A percentile compares a stretch with the other conserved stretches of the same genome.
These are phyloP conservation scores for Phytophthora tentaculata DNA, from an alignment of 352 stramenopile species.

Conservation along the genomic window DNA sequence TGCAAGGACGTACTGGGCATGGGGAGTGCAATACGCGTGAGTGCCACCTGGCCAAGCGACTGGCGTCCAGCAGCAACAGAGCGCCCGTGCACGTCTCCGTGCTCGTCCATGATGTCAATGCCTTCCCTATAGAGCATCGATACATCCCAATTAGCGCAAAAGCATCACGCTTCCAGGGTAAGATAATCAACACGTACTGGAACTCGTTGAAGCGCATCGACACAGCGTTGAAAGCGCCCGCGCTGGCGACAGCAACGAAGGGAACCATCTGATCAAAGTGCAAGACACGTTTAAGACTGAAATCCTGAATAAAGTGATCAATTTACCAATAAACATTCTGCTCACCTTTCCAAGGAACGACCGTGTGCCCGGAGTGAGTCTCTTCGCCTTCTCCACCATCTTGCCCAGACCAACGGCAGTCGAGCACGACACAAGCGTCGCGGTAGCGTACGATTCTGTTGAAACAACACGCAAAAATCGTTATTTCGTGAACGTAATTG, in stretches of 20 bases:
- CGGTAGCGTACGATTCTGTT: conserved; percentile 81
- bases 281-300: no score
- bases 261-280: conserved; percentile 68
- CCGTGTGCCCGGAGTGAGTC: conserved; percentile 67
- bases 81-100: conserved; percentile 79
- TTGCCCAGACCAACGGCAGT: conserved; percentile 81
- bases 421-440: conserved; percentile 78
- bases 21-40: conserved; percentile 79
- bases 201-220: conserved; percentile 90
- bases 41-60: conserved; percentile 79
- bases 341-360: conserved; percentile 69
- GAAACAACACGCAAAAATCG: conserved; percentile 4
- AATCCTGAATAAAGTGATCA: no score
- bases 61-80: conserved; percentile 81
- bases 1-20: conserved; percentile 70
- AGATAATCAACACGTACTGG: conserved; percentile 52
- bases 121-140: conserved; percentile 54
- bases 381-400: conserved; percentile 76
- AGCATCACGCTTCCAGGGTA: conserved; percentile 1
- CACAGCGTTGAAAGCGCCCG: conserved; percentile 87
- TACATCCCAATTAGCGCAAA: conserved; percentile 7
- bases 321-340: no score
- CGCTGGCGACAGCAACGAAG: conserved; percentile 83
- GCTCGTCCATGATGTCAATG: conserved; percentile 85
- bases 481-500: conserved; percentile 1